These are phyloP conservation scores for Solanum hybrid DNA, from an alignment of 305 asterid species.

Conservation along the genomic window DNA sequence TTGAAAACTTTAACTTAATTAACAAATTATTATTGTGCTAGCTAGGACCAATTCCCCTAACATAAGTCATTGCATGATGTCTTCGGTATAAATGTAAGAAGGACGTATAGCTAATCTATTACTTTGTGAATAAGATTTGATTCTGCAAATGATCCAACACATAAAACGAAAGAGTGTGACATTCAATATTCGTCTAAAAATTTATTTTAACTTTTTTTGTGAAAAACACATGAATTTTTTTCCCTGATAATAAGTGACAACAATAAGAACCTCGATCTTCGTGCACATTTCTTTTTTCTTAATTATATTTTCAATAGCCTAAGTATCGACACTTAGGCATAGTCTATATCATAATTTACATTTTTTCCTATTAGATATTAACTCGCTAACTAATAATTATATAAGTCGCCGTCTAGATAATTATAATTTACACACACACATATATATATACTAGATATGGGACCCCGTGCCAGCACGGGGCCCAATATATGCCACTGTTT, in stretches of 20 bases:
- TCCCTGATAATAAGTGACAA: neutral
- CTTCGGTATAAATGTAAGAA: neutral
- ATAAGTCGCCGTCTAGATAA: too few species aligned
- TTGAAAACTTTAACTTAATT: neutral
- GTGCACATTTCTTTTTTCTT: neutral
- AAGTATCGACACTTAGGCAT: too few species aligned
- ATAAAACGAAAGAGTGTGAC: neutral
- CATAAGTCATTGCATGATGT: neutral
- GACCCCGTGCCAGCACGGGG: too few species aligned
- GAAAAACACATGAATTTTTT: neutral
- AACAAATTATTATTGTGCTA: neutral
- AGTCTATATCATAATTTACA: too few species aligned
- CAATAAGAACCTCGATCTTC: neutral
- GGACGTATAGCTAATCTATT: neutral
- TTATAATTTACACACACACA: too few species aligned
- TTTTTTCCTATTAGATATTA: too few species aligned
- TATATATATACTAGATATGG: too few species aligned
- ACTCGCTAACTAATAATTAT: too few species aligned
- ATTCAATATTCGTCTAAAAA: too few species aligned
- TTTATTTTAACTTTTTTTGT: too few species aligned
- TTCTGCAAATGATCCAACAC: neutral
- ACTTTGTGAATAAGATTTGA: neutral
- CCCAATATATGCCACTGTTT: too few species aligned
- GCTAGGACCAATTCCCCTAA: neutral
- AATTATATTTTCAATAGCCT: too few species aligned